Evolutionary conservation across 2,329 filamentous ascomycete genomes (phyloP), one percentile per base, ranked within the genome.

Genomic region (Xylaria hypoxylon): DNA sequence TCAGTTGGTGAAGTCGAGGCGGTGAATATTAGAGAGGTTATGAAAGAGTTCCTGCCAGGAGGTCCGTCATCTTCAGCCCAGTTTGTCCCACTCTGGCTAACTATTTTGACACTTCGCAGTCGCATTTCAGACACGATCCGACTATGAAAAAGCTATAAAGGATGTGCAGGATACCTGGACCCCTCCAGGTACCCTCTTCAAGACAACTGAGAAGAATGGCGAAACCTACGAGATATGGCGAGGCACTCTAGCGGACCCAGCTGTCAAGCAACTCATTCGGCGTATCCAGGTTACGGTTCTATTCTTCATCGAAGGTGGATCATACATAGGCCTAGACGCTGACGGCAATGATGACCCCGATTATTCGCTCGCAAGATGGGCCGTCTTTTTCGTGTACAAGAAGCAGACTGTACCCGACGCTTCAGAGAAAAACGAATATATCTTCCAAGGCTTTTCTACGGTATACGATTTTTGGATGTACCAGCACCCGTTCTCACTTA

Each of bases 301-400:
- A 17, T 84, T 98, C 66, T 96, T 94, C 78, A 97, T 99, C 68
- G 96, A 99, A 78, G 96, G 93, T 31, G 96, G 94, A n/a, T 92
- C 89, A 4, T 88, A 88, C 42, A 89, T 97, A 51, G 87, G 81
- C 10, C 75, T 82, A 40, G 77, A 82, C 33, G 73, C 72, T 1
- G 78, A 84, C 4, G 79, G 79, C 3, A 79, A 83, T 2, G 89
- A 94, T 44, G 86, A 92, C 59, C 86, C 90, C 0, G 91, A 94
- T 68, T 90, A 88, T 84, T 90, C 89, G 0, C 80, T 90, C 22
- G 87, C 94, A 67, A 87, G 95, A 73, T 99, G 96, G 96, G 94
- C 92, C 0, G 81, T 98, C n/a, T 98, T 94, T 80, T 89, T 97
- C 72, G 83, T 97, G 62, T 95, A 91, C 79, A 87, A 90, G 72